Conservation (phyloP, 805 yeast species). For the Candida andamanensis region DNA sequence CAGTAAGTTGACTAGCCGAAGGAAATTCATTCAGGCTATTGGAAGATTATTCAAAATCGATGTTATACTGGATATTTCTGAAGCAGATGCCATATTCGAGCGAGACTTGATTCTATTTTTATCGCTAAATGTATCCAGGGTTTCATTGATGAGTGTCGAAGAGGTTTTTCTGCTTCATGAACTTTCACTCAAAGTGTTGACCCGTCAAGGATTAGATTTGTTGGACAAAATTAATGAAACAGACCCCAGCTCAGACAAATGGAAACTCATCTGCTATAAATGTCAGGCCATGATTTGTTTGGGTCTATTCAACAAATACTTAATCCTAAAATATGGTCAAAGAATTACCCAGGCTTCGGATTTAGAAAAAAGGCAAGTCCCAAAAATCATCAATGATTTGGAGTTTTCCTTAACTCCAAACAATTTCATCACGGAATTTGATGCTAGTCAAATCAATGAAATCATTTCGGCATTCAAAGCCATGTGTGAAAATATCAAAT, state of each 20-base stretch:
- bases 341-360: neutral
- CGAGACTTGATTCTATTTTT: slow-evolving; percentile 22
- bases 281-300: neutral
- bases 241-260: neutral
- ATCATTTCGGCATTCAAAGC: no score
- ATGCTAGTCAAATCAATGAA: no score
- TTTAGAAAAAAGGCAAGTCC: neutral
- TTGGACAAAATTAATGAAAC: slow-evolving; percentile 13
- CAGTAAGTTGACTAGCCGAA: slow-evolving; percentile 30
- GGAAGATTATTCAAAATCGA: slow-evolving; percentile 15
- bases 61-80: neutral
- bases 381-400: no score
- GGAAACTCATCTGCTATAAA: neutral
- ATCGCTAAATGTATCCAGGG: slow-evolving; percentile 33
- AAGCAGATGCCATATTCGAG: slow-evolving; percentile 8
- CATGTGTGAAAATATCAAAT: no score
- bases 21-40: slow-evolving; percentile 33
- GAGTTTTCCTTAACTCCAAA: no score
- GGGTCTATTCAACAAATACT: slow-evolving; percentile 1
- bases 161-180: slow-evolving; percentile 45
- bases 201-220: slow-evolving; percentile 38
- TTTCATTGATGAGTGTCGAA: slow-evolving; percentile 41
- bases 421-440: no score
- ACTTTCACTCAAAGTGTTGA: slow-evolving; percentile 39
- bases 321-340: slow-evolving; percentile 4